Evolutionary conservation across 768 basidiomycete genomes (phyloP).

Genomic region (Cystofilobasidium macerans): DNA sequence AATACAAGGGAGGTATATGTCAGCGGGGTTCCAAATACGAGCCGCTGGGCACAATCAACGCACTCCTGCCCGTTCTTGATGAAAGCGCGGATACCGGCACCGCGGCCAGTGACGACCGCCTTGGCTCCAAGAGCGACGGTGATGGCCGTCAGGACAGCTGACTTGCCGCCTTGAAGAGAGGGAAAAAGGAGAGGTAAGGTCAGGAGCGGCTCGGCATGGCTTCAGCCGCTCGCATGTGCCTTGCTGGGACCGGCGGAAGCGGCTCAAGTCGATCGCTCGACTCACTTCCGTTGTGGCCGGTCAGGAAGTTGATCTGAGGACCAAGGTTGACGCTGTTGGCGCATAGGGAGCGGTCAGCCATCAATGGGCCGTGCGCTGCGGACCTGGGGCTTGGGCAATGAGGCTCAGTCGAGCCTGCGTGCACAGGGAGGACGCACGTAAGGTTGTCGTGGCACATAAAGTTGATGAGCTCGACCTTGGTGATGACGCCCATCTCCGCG

Average conservation of each 20-base stretch:
- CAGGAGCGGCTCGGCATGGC: slow-evolving; percentile 14
- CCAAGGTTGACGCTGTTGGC: slow-evolving; percentile 66
- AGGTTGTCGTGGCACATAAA: slow-evolving; percentile 89
- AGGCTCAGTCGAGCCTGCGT: no score
- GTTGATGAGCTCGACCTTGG: slow-evolving; percentile 64
- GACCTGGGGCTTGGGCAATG: no score
- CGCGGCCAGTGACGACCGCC: slow-evolving; percentile 80
- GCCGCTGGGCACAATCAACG: no score
- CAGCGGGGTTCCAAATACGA: no score
- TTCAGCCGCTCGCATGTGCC: slow-evolving; percentile 28
- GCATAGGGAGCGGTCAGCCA: no score
- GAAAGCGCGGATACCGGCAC: slow-evolving; percentile 68
- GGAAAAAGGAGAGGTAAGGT: neutral
- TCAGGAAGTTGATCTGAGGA: slow-evolving; percentile 93
- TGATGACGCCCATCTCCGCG: slow-evolving; percentile 79
- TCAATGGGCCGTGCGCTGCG: no score
- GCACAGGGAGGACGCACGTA: slow-evolving; percentile 9
- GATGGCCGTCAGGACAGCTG: slow-evolving; percentile 83
- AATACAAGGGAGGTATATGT: no score
- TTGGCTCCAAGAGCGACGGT: slow-evolving; percentile 90
- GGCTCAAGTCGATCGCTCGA: slow-evolving; percentile 28
- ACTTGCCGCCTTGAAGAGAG: slow-evolving; percentile 65
- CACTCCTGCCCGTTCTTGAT: slow-evolving; percentile 74
- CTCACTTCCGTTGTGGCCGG: slow-evolving; percentile 88
- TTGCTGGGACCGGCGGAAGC: no score